Percentiles rank a stretch among this genome's conserved stretches.
Conservation (phyloP, 2,329 filamentous ascomycete genomes). For the Sporothrix curviconia region DNA sequence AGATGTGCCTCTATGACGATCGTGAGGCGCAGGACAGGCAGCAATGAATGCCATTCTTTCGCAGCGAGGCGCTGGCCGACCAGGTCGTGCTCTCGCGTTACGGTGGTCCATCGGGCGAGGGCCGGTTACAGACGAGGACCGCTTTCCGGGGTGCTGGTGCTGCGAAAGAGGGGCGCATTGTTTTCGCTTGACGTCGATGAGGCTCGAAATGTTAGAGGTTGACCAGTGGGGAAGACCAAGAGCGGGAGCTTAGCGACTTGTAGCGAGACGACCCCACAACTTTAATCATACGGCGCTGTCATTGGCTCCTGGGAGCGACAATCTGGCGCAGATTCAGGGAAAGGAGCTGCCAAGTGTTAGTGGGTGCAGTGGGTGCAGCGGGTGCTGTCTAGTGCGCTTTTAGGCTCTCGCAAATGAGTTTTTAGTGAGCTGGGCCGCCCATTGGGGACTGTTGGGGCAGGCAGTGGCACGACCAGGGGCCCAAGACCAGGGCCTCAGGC, state of each 20-base stretch:
- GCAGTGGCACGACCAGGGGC: neutral
- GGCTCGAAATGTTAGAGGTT: slow-evolving; percentile 24
- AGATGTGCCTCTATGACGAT: slow-evolving; percentile 17
- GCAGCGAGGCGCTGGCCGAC: no score
- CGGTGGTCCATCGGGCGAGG: neutral
- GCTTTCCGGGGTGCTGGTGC: neutral
- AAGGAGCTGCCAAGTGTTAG: neutral
- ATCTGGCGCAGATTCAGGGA: slow-evolving; percentile 5
- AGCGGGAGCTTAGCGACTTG: slow-evolving; percentile 9
- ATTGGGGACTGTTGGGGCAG: no score
- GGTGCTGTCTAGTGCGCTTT: neutral
- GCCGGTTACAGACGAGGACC: neutral
- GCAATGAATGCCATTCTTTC: no score
- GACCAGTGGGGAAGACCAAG: neutral
- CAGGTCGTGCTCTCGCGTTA: no score
- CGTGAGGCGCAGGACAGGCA: slow-evolving; percentile 6
- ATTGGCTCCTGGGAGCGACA: neutral
- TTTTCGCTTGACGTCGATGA: slow-evolving; percentile 22
- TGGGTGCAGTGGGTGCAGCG: no score
- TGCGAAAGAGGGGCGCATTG: neutral
- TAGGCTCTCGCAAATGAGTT: neutral
- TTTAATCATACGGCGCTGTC: neutral
- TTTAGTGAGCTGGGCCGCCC: neutral
- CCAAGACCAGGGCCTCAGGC: slow-evolving; percentile 26
- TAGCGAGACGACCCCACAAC: slow-evolving; percentile 4